A percentile compares a stretch with the other conserved stretches of the same genome.
Evolutionary conservation across 2,329 filamentous ascomycete genomes (phyloP).

Genomic region (Xylaria multiplex): DNA sequence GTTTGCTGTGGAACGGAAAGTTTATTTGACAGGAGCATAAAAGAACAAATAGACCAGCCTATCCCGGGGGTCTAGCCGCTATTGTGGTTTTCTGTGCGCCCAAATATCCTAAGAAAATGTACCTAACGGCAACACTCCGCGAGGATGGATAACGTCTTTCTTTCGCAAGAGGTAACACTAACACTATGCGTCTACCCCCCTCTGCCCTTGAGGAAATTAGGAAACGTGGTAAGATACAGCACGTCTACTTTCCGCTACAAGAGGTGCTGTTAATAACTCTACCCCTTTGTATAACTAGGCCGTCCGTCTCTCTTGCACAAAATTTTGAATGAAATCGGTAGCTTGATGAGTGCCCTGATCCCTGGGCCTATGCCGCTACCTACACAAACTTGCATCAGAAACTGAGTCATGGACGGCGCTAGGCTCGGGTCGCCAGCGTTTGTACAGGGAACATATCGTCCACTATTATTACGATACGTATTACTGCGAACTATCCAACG

Average conservation of each 20-base stretch:
- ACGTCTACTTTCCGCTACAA: not conserved
- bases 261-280: slow-evolving; percentile 7
- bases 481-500: not conserved
- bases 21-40: no score
- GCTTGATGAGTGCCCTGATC: not conserved
- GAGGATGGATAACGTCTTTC: not conserved
- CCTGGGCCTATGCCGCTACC: slow-evolving; percentile 8
- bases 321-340: not conserved
- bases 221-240: not conserved
- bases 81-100: not conserved
- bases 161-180: not conserved
- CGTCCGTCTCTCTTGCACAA: not conserved
- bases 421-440: slow-evolving; percentile 28
- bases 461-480: slow-evolving; percentile 12
- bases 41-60: no score
- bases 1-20: not conserved
- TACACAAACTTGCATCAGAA: slow-evolving; percentile 11
- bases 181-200: not conserved
- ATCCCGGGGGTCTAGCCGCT: not conserved
- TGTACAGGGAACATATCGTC: slow-evolving; percentile 16
- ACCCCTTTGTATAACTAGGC: not conserved
- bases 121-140: not conserved
- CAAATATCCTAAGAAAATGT: not conserved
- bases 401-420: slow-evolving; percentile 32
- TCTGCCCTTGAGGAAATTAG: not conserved